Base-by-base conservation (phyloP, 306 rosid species). In the Canavalia gladiata region DNA sequence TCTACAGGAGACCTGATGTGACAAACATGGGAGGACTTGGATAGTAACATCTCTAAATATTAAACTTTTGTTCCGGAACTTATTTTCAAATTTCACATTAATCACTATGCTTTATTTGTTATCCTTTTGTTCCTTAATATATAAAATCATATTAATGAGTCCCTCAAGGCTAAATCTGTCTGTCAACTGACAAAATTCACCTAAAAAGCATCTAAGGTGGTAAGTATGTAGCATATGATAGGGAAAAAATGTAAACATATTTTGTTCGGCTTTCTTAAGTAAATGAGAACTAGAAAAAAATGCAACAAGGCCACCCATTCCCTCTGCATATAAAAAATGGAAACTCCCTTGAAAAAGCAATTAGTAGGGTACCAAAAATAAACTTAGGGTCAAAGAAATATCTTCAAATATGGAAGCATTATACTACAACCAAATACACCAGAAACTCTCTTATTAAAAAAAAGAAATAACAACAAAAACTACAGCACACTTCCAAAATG, bases 31-130 rank as follows among this genome's bases (percentile, higher is more conserved):
- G 57, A 29, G 0, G 46, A 59, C 59, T 8, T 18, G 25, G n/a
- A 43, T 45, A 43, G 45, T 43, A 11, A 13, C 46, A 49, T 6
- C 42, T 3, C 37, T 3, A 31, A n/a, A 46, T 29, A 33, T 3
- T 33, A 55, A 1, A 25, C 30, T 3, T 58, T 12, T 25, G 10
- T 54, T 52, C 39, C 25, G 2, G 8, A 74, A 58, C 39, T 75
- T 75, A 58, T 75, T 58, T 30, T 75, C 45, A 28, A 43, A 58
- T 28, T 74, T 57, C 54, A 74, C 55, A 11, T 57, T 45, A 47
- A 60, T 62, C 35, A 6, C 10, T 60, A 29, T 56, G 55, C 42
- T 41, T 28, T 41, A 29, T 56, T 58, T 74, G 54, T 42, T 28
- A n/a, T 74, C 41, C 31, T 30, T 42, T 43, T 6, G 2, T 35